These are phyloP conservation scores for Boletus edulis DNA, from an alignment of 768 basidiomycete species.

Conservation along the genomic window DNA sequence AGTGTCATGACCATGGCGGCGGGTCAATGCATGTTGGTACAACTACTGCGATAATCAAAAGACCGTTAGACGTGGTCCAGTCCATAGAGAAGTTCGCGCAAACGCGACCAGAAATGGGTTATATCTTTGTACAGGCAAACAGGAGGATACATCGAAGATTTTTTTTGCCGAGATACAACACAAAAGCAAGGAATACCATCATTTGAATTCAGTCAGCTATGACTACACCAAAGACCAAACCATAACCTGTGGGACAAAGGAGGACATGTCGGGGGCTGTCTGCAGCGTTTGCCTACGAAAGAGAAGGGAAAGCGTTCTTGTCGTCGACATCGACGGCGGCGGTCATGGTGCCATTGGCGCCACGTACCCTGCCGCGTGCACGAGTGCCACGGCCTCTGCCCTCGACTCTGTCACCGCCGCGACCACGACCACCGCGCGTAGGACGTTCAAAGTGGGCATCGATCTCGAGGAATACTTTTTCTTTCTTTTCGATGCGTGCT, in stretches of 20 bases:
- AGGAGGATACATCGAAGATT: conserved; percentile 2
- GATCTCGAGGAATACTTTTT: conserved; percentile 91
- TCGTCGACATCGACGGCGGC: conserved; percentile 71
- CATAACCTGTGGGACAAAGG: conserved; percentile 7
- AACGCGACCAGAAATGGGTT: background rate
- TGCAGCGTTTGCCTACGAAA: conserved; percentile 43
- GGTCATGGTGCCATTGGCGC: conserved; percentile 36
- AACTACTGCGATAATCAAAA: background rate
- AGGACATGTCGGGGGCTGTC: conserved; percentile 2
- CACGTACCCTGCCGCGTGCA: conserved; percentile 42
- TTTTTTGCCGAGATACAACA: conserved; percentile 17
- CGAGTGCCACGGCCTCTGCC: conserved; percentile 45
- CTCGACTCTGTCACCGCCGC: conserved; percentile 48
- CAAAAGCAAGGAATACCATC: conserved; percentile 3
- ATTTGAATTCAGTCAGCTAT: conserved; percentile 10
- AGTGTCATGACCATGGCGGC: conserved; percentile 27
- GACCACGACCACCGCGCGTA: conserved; percentile 57
- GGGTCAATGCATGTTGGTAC: conserved; percentile 2
- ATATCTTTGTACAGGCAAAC: conserved; percentile 13
- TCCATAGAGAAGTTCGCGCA: too few species aligned
- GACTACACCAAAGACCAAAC: conserved; percentile 6
- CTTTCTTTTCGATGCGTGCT: conserved; percentile 74
- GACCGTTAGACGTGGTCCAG: background rate
- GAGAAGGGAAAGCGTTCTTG: conserved; percentile 85
- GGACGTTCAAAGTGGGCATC: conserved; percentile 88